Base-by-base conservation (phyloP, 78 protist genomes). In the Dictyostelium capitatum region DNA sequence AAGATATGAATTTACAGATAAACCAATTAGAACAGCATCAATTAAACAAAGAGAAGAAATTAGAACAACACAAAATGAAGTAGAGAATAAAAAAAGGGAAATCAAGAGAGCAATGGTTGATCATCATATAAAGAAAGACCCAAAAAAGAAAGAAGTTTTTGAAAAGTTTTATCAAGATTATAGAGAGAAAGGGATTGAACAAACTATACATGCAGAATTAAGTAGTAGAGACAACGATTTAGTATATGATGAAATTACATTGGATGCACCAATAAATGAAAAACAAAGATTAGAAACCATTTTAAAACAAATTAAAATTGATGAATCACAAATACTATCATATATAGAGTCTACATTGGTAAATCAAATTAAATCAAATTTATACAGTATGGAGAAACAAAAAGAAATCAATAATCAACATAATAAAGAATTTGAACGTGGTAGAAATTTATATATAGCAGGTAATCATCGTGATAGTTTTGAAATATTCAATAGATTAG, bases 161-260 rank as follows among this genome's bases (percentile, higher is more conserved):
- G 48, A 67, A 12, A 32, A 32, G 0, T 67, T 67, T 32, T 67
- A 67, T 17, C 28, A n/a, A 32, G 48, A 67, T 4, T 67, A 32
- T 17, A 67, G 48, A 32, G 23, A 67, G 1, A 32, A 67, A 67
- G 23, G 15, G 0, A 32, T 67, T 12, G 75, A 67, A 9, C 28
- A 67, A 32, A 67, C 12, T n/a, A 73, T 73, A 5, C 6, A 17
- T 1, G 37, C 20, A 9, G 83, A 79, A 59, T 2, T 79, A 4
- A 32, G 9, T 5, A 23, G 28, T 14, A 79, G 51, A 79, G 65
- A 51, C 3, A 15, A 30, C 6, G 59, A 79, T 19, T 37, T 28
- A 14, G n/a, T 79, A 0, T 79, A 79, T 37, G 83, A 79, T 8
- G 54, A 79, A 3, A 32, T 79, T 20, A 20, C 83, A 43, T 56